Conservation (phyloP, 768 basidiomycete species). For the Pisolithus microcarpus region DNA sequence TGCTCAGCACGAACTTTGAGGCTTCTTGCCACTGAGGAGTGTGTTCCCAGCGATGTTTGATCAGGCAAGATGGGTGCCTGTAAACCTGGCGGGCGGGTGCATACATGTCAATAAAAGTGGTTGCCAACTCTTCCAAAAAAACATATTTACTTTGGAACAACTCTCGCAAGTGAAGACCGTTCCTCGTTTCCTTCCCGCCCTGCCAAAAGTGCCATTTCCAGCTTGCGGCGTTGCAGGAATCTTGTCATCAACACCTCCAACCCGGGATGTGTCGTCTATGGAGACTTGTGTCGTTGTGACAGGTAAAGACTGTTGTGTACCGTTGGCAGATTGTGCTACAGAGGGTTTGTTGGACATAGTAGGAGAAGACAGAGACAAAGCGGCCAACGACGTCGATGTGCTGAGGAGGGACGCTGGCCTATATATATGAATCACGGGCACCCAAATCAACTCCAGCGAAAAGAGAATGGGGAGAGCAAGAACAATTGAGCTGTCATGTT, state of each 20-base stretch:
- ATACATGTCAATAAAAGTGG: slow-evolving; percentile 3
- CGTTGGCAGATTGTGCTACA: slow-evolving; percentile 7
- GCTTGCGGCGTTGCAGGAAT: slow-evolving; percentile 7
- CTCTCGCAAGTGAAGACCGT: slow-evolving; percentile 88
- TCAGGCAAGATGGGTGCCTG: slow-evolving; percentile 88
- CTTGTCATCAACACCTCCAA: slow-evolving; percentile 14
- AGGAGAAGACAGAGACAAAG: slow-evolving; percentile 35
- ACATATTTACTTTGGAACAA: slow-evolving; percentile 71
- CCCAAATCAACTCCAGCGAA: slow-evolving; percentile 4
- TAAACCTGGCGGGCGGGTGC: slow-evolving; percentile 48
- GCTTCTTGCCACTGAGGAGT: slow-evolving; percentile 95
- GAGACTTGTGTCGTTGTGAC: slow-evolving; percentile 2
- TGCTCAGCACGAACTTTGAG: slow-evolving; percentile 82
- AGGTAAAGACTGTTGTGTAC: slow-evolving; percentile 8
- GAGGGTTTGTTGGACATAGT: slow-evolving; percentile 23
- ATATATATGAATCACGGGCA: neutral
- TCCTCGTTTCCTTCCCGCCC: slow-evolving; percentile 67
- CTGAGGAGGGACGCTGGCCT: slow-evolving; percentile 33
- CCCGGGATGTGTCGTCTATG: slow-evolving; percentile 4
- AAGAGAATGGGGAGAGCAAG: neutral
- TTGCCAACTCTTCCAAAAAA: slow-evolving; percentile 4
- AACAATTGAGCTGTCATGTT: neutral
- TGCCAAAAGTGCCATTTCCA: slow-evolving; percentile 17
- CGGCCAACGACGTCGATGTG: slow-evolving; percentile 35
- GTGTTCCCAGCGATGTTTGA: slow-evolving; percentile 98